Evolutionary conservation across 257 asterid species (phyloP).

Genomic region (Fraxinus quadrangulata): DNA sequence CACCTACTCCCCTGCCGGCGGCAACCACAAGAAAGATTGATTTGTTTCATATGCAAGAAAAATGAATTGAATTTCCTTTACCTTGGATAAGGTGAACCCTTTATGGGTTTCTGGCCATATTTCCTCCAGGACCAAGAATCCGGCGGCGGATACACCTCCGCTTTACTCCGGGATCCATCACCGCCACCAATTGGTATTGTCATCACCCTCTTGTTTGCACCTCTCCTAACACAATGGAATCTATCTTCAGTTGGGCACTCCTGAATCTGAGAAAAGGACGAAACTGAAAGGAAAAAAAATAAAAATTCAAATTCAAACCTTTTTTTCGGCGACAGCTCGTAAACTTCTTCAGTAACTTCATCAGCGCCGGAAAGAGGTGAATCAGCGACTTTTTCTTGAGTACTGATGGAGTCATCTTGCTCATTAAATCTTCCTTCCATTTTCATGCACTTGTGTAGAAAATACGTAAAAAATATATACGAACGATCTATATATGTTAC

Average conservation of each 20-base stretch:
- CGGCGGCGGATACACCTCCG: slow-evolving; percentile 81
- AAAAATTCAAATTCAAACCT: slow-evolving; percentile 40
- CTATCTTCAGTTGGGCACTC: not conserved
- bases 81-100: slow-evolving; percentile 90
- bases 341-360: slow-evolving; percentile 55
- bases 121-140: slow-evolving; percentile 97
- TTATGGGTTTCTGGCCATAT: slow-evolving; percentile 84
- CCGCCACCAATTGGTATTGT: slow-evolving; percentile 53
- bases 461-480: not conserved
- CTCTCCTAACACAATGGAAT: slow-evolving; percentile 38
- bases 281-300: not conserved
- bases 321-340: slow-evolving; percentile 58
- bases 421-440: slow-evolving; percentile 46
- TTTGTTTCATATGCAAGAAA: not conserved
- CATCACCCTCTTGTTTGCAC: slow-evolving; percentile 59
- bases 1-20: slow-evolving; percentile 39
- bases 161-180: slow-evolving; percentile 59
- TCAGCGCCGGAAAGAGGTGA: slow-evolving; percentile 54
- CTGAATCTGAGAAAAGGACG: not conserved
- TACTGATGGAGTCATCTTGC: slow-evolving; percentile 39
- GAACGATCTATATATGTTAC: not conserved
- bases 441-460: not conserved
- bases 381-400: slow-evolving; percentile 47
- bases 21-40: slow-evolving; percentile 9
- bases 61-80: slow-evolving; percentile 23